Conservation (phyloP, 768 basidiomycete genomes). For the Phylloporus sp. region DNA sequence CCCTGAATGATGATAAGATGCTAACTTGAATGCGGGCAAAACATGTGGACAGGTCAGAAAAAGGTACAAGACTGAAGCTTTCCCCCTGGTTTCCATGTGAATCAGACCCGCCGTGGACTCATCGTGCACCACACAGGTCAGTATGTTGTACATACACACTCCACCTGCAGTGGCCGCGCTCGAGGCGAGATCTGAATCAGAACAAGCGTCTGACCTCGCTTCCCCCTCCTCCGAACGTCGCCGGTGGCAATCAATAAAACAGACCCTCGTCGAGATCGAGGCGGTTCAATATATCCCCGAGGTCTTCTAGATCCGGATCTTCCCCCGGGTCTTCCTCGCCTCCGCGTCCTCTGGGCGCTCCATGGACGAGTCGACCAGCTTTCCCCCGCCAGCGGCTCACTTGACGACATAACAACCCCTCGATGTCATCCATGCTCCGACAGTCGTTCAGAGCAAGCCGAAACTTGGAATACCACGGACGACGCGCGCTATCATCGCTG, state of each 20-base stretch:
- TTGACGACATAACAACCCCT: conserved; percentile 38
- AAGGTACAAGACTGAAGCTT: background rate
- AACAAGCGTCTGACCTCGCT: background rate
- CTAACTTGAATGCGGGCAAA: background rate
- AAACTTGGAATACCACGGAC: conserved; percentile 55
- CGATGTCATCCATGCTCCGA: conserved; percentile 42
- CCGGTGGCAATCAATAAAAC: background rate
- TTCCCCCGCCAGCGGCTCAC: conserved; percentile 50
- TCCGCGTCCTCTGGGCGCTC: background rate
- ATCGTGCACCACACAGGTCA: background rate
- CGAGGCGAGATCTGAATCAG: background rate
- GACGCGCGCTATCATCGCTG: conserved; percentile 33
- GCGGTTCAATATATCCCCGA: background rate
- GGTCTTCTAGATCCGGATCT: conserved; percentile 1
- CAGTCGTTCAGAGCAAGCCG: conserved; percentile 41
- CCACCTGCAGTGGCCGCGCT: background rate
- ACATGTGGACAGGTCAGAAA: too few species aligned
- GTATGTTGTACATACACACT: background rate
- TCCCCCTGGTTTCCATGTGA: background rate
- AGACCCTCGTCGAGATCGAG: background rate
- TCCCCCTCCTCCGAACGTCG: background rate
- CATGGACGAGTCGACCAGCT: conserved; percentile 8
- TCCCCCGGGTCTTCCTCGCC: conserved; percentile 1
- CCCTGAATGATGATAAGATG: background rate
- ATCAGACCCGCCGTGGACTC: background rate